Conservation (phyloP, 202 grass and related monocot species). For the Setaria italica region DNA sequence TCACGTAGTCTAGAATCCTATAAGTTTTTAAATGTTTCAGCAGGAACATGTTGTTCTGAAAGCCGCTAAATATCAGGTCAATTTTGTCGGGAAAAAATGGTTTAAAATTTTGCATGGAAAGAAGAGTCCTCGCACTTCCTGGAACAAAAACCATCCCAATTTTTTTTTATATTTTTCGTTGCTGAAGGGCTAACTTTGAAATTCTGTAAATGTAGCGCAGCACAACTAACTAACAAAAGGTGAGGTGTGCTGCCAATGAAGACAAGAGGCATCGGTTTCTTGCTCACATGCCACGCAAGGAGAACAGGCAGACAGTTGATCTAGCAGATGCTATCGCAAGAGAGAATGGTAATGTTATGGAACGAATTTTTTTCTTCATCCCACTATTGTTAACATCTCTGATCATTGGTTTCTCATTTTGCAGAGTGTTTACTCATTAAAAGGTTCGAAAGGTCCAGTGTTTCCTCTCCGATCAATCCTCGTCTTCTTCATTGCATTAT, state of each 20-base stretch:
- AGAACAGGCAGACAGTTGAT: conserved; percentile 4
- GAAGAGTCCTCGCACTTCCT: conserved; percentile 42
- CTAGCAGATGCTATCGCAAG: conserved; percentile 22
- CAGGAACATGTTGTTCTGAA: conserved; percentile 21
- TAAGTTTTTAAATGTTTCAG: neutral
- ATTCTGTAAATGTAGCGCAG: conserved; percentile 17
- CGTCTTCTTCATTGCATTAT: conserved; percentile 74
- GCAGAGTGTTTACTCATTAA: conserved; percentile 64
- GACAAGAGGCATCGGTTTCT: conserved; percentile 37
- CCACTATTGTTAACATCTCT: neutral
- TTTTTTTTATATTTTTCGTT: conserved; percentile 3
- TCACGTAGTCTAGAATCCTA: conserved; percentile 11
- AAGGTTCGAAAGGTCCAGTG: conserved; percentile 60
- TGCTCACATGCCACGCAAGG: neutral
- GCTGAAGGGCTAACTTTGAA: neutral
- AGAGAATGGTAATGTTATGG: conserved; percentile 59
- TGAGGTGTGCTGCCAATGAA: conserved; percentile 39
- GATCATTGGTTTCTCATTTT: conserved; percentile 22
- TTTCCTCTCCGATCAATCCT: conserved; percentile 64
- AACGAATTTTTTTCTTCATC: conserved; percentile 28
- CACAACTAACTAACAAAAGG: neutral
- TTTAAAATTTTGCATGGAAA: no score
- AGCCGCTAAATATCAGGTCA: neutral
- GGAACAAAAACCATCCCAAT: conserved; percentile 40
- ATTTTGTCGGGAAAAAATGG: neutral